Evolutionary conservation across 2,329 filamentous ascomycete species (phyloP).

Genomic region (Phialophora verrucosa): DNA sequence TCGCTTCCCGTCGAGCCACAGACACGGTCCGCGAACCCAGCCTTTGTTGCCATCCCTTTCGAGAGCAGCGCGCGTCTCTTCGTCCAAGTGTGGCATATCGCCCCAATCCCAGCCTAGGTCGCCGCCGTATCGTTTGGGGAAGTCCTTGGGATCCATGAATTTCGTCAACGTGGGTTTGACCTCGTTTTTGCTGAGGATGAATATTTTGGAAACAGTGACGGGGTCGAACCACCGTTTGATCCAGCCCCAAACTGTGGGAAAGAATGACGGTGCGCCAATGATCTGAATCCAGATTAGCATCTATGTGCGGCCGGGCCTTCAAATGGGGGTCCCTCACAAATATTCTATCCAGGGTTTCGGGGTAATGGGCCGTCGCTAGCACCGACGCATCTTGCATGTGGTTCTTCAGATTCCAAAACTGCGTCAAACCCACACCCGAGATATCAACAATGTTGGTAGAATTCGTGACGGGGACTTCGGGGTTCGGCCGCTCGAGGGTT

Average conservation of each 20-base stretch:
- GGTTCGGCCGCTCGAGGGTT: constrained; percentile 73
- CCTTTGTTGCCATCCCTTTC: constrained; percentile 39
- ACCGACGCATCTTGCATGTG: constrained; percentile 94
- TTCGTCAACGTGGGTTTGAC: constrained; percentile 75
- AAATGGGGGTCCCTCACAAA: constrained; percentile 57
- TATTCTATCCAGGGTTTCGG: constrained; percentile 86
- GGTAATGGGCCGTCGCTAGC: constrained; percentile 90
- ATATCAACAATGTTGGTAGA: constrained; percentile 97
- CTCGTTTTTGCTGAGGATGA: constrained; percentile 77
- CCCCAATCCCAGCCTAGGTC: constrained; percentile 83
- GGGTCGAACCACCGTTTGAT: constrained; percentile 92
- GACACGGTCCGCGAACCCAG: constrained; percentile 38
- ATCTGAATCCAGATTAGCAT: constrained; percentile 57
- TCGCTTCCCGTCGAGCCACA: constrained; percentile 39
- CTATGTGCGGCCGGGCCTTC: not conserved
- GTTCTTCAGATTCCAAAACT: constrained; percentile 92
- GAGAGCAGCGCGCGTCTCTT: constrained; percentile 43
- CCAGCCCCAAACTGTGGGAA: constrained; percentile 85
- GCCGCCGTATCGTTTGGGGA: constrained; percentile 89
- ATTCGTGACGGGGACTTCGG: constrained; percentile 85
- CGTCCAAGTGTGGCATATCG: constrained; percentile 74
- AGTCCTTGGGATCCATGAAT: constrained; percentile 81
- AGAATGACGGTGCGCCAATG: constrained; percentile 86
- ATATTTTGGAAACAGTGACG: constrained; percentile 93
- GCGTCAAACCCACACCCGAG: constrained; percentile 81